These are phyloP conservation scores for Eimeria necatrix DNA, from an alignment of 169 alveolate genomes.

Conservation along the genomic window DNA sequence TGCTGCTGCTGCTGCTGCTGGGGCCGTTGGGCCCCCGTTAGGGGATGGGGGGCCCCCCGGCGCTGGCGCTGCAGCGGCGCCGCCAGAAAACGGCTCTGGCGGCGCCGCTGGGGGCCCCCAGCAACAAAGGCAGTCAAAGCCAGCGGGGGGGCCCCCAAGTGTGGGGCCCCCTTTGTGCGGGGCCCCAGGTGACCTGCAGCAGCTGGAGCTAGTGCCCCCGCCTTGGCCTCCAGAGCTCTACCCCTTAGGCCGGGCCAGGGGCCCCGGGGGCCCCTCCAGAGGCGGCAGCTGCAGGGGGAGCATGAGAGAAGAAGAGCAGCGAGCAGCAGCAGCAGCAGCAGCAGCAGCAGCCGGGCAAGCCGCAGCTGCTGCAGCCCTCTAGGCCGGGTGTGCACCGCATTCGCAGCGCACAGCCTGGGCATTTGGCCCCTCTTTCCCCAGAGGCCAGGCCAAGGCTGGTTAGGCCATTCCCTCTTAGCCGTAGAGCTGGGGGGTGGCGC, in stretches of 20 bases:
- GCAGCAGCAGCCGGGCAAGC: not conserved
- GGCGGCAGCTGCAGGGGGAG: not conserved
- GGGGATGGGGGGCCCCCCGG: not conserved
- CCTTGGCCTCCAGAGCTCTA: not conserved
- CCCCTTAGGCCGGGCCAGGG: not conserved
- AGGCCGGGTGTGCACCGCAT: not conserved
- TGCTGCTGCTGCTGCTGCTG: not conserved
- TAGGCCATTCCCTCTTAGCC: conserved; percentile 77
- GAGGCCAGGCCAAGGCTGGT: conserved; percentile 42
- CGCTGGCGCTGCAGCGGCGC: not conserved
- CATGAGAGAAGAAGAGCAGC: not conserved
- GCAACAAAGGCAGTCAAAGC: not conserved
- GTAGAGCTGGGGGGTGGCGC: conserved; percentile 63
- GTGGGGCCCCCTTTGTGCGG: too few relatives aligned
- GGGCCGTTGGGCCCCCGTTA: not conserved
- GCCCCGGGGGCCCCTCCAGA: not conserved
- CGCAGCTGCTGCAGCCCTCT: conserved; percentile 3
- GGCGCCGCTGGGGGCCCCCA: not conserved
- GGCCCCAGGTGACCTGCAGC: not conserved
- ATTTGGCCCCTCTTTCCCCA: conserved; percentile 32
- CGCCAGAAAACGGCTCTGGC: conserved; percentile 13
- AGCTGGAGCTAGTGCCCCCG: not conserved
- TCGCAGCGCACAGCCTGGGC: conserved; percentile 41
- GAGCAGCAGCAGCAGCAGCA: not conserved
- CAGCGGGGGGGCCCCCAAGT: too few relatives aligned